Evolutionary conservation across 2,329 filamentous ascomycete genomes (phyloP).

Genomic region (Shiraia bambusicola): DNA sequence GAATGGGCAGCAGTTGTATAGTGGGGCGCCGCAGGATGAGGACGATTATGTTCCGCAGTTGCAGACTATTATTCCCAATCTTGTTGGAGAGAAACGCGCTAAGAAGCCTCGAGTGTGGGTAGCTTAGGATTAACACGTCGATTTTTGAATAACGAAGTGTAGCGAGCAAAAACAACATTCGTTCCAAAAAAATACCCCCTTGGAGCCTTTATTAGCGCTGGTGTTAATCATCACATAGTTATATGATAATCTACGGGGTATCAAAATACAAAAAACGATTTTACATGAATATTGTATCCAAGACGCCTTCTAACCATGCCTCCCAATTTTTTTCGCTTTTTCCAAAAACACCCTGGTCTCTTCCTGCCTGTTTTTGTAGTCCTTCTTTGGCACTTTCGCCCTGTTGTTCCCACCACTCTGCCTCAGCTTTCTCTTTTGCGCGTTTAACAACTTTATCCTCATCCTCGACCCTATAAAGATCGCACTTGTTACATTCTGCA

Average conservation of each 20-base stretch:
- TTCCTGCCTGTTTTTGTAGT: conserved; percentile 25
- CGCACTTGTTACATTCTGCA: conserved; percentile 67
- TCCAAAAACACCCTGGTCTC: conserved; percentile 12
- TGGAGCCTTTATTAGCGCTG: no score
- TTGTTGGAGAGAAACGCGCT: no score
- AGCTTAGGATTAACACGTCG: no score
- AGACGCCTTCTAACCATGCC: conserved; percentile 18
- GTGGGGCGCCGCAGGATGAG: conserved; percentile 31
- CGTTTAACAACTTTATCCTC: conserved; percentile 46
- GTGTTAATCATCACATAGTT: no score
- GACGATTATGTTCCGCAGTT: no score
- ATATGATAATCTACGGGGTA: no score
- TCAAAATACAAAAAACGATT: neutral
- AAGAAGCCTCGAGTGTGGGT: no score
- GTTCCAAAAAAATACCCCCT: no score
- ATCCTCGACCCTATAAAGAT: conserved; percentile 53
- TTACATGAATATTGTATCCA: conserved; percentile 23
- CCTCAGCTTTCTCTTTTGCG: conserved; percentile 48
- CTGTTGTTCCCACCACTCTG: conserved; percentile 49
- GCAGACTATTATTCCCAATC: no score
- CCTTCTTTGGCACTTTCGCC: conserved; percentile 25
- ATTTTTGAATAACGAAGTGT: no score
- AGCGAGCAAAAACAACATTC: no score
- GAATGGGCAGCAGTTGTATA: conserved; percentile 44
- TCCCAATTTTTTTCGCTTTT: conserved; percentile 20